These are phyloP conservation scores for Citrullus colocynthis DNA, from an alignment of 306 rosid species.

Conservation along the genomic window DNA sequence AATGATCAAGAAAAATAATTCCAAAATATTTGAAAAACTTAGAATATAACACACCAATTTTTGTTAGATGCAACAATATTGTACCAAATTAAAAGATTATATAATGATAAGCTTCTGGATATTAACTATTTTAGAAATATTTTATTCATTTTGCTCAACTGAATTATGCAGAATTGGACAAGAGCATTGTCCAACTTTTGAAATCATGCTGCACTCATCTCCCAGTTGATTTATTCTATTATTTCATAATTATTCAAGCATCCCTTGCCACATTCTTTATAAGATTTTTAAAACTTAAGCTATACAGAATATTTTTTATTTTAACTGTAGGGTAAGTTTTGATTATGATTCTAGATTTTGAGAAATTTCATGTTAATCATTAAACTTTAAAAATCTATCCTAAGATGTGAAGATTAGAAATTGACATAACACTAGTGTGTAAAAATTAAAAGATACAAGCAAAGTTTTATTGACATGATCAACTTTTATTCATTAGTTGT, in stretches of 20 bases:
- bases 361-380: no score
- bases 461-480: no score
- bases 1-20: not conserved
- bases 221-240: not conserved
- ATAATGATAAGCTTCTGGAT: not conserved
- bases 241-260: not conserved
- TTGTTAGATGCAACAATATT: not conserved
- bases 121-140: not conserved
- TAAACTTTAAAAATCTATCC: no score
- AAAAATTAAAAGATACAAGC: no score
- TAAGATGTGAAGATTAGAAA: no score
- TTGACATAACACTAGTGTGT: no score
- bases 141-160: not conserved
- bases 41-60: not conserved
- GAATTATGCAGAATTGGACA: not conserved
- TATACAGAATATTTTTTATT: no score
- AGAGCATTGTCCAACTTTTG: not conserved
- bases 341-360: no score
- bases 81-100: not conserved
- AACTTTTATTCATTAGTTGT: no score
- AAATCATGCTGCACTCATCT: not conserved
- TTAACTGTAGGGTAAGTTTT: no score
- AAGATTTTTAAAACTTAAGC: not conserved
- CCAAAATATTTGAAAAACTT: not conserved
- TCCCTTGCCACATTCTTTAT: not conserved